Base-by-base conservation (phyloP, 1,284 basidiomycete genomes). In the Ganoderma leucocontextum region DNA sequence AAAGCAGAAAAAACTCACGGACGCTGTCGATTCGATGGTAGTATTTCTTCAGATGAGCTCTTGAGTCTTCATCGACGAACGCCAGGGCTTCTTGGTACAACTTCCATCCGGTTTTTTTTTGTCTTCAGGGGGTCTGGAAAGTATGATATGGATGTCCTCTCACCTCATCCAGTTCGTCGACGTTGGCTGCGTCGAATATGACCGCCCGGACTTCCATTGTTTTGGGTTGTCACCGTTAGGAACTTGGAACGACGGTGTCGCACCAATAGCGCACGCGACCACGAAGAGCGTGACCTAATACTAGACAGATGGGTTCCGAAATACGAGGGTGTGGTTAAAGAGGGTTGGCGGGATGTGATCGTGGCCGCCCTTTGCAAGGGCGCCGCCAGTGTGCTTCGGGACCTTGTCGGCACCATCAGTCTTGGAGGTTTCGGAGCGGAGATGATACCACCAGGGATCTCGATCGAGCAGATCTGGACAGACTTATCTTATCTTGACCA, bases 11-110 rank as follows among this genome's bases (percentile, higher is more conserved):
- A 36, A 13, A 75, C 89, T 80, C 75, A 94, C 93, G 84, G 80
- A 90, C 91, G 42, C 91, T 87, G 77, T 95, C 93, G 74, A 88
- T 87, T 63, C 89, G 86, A 72, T 86, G 87, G 78, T 88, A 89
- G 75, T 91, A 95, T 68, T 84, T 84, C 69, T 83, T 82, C 73
- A 94, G 86, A 66, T 87, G 86, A 49, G 82, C 72, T 67, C 80
- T 82, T 52, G 88, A 87, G 35, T 85, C 83, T 12, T 79, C 67
- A 76, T 93, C 91, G 39, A 94, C 79, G 61, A 86, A 80, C 22
- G 75, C 75, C 41, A 94, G 82, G 39, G 85, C 88, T 17, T 80
- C 77, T 49, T 87, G 81, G 76, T 89, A 91, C 25, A 91, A 81
- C 91, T 93, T 72, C n/a, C n/a, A 33, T 42, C 42, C n/a, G 12